Conservation (phyloP, 768 basidiomycete genomes). For the Amanita pseudoporphyria region DNA sequence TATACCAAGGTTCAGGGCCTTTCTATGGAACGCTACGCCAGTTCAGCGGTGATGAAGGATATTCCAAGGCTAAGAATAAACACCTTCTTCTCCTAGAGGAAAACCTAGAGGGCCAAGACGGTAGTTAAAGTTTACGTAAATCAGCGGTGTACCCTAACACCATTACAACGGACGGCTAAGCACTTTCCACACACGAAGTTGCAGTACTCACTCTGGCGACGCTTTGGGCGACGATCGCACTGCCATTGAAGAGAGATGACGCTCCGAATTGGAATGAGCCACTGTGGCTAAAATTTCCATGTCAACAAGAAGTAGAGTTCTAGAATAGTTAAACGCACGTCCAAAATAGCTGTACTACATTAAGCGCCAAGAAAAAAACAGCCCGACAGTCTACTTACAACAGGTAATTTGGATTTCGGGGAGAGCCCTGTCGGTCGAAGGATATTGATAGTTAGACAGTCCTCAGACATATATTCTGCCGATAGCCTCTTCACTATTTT, state of each 20-base stretch:
- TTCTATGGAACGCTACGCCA: constrained; percentile 18
- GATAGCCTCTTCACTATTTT: neutral
- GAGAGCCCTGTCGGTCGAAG: constrained; percentile 25
- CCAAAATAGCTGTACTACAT: constrained; percentile 1
- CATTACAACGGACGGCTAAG: neutral
- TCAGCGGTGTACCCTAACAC: constrained; percentile 26
- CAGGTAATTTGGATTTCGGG: constrained; percentile 8
- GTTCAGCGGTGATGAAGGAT: neutral
- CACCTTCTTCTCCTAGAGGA: constrained; percentile 25
- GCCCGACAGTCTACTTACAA: constrained; percentile 8
- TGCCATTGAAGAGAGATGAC: constrained; percentile 21
- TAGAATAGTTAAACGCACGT: neutral
- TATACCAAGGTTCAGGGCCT: constrained; percentile 29
- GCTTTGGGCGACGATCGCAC: constrained; percentile 17
- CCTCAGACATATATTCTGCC: constrained; percentile 24
- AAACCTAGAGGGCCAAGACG: constrained; percentile 41
- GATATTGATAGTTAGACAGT: constrained; percentile 41
- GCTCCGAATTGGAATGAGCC: constrained; percentile 14
- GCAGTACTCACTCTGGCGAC: constrained; percentile 13
- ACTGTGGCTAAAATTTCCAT: constrained; percentile 8
- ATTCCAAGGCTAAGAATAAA: neutral
- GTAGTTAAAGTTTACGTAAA: constrained; percentile 41
- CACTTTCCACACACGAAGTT: neutral
- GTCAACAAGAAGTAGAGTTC: neutral
- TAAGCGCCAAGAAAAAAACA: neutral